A percentile compares a stretch with the other conserved stretches of the same genome.
Conservation (phyloP, 2,329 filamentous ascomycete genomes). For the Emmonsia crescens region DNA sequence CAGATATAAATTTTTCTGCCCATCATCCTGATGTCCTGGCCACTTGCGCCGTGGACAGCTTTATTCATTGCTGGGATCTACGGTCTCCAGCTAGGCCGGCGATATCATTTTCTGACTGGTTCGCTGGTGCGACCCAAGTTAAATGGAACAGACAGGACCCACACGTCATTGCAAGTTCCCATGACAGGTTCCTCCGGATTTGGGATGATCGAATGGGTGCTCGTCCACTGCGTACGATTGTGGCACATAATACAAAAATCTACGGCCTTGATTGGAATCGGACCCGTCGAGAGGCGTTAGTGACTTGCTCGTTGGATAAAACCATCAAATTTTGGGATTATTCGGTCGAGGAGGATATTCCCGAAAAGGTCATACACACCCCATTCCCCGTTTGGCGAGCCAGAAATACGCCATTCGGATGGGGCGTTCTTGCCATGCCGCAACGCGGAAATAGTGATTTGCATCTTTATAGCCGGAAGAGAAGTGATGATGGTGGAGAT, state of each 20-base stretch:
- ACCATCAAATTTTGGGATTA: constrained; percentile 94
- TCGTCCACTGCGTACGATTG: constrained; percentile 69
- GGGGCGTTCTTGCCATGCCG: constrained; percentile 79
- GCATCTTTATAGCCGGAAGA: constrained; percentile 65
- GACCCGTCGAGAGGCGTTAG: constrained; percentile 57
- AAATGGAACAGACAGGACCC: constrained; percentile 85
- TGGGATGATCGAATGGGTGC: constrained; percentile 81
- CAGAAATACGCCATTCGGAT: constrained; percentile 80
- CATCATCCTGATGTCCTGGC: constrained; percentile 82
- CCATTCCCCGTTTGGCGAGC: constrained; percentile 85
- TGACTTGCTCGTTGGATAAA: constrained; percentile 83
- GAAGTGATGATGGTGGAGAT: constrained; percentile 23
- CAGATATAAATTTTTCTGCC: constrained; percentile 91
- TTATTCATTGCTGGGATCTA: constrained; percentile 86
- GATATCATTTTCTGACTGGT: constrained; percentile 82
- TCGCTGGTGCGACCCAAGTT: constrained; percentile 85
- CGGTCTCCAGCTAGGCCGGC: constrained; percentile 61
- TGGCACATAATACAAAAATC: constrained; percentile 83
- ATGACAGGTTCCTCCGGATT: constrained; percentile 76
- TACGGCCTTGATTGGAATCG: constrained; percentile 95
- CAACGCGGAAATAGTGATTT: constrained; percentile 77
- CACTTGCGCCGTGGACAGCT: constrained; percentile 86
- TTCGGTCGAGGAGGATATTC: constrained; percentile 48
- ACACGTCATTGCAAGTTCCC: constrained; percentile 81
- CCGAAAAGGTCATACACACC: constrained; percentile 68